phyloP scores from a whole-genome alignment of 2,329 filamentous ascomycete species.

The Neofusicoccum laricinum region DNA sequence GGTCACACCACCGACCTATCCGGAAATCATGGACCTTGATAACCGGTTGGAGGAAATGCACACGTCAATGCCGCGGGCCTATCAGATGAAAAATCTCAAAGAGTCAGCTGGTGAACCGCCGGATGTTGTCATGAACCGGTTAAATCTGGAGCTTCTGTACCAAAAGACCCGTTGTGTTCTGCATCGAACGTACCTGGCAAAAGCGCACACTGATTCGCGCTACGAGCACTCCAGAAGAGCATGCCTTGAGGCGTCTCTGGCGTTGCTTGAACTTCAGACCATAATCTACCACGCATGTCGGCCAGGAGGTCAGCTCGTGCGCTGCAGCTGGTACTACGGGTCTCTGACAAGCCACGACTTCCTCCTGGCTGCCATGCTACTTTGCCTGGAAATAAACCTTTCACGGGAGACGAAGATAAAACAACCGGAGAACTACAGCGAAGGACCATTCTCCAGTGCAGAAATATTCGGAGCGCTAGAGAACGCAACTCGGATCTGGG shows the following conservation, averaged over 20 bases:
- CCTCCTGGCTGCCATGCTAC: conserved; percentile 47
- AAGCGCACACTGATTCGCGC: conserved; percentile 30
- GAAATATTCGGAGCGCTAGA: conserved; percentile 10
- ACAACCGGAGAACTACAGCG: neutral
- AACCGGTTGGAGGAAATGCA: conserved; percentile 34
- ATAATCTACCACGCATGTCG: conserved; percentile 49
- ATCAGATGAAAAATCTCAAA: conserved; percentile 37
- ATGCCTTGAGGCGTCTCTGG: conserved; percentile 48
- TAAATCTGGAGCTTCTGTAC: conserved; percentile 52
- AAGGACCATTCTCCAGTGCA: neutral
- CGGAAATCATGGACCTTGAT: conserved; percentile 39
- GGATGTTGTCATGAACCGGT: conserved; percentile 51
- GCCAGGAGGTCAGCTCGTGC: conserved; percentile 42
- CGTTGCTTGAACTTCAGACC: conserved; percentile 49
- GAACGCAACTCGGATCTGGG: conserved; percentile 12
- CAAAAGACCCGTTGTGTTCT: conserved; percentile 52
- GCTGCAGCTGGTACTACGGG: conserved; percentile 46
- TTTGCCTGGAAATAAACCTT: conserved; percentile 45
- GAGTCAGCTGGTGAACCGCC: conserved; percentile 49
- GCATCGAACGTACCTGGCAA: conserved; percentile 53
- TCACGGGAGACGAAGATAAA: neutral
- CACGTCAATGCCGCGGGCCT: conserved; percentile 31
- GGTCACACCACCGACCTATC: conserved; percentile 33
- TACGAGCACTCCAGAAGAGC: conserved; percentile 44
- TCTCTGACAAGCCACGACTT: conserved; percentile 48